Conservation (phyloP, 257 asterid species). For the Leonotis leonurus region DNA sequence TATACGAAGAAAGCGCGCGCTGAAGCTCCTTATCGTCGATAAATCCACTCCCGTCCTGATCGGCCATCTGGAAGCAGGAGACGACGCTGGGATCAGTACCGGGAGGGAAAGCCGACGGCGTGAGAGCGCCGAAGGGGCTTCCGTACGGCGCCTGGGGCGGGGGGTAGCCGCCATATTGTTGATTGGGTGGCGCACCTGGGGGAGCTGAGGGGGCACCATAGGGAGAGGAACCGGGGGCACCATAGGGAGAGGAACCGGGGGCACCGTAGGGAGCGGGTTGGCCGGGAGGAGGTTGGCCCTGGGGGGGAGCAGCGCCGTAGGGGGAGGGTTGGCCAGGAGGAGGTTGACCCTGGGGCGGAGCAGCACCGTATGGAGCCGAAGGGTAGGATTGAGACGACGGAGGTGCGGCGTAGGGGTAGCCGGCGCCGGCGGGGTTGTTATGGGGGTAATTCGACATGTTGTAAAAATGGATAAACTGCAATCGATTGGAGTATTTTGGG, state of each 20-base stretch:
- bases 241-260: constrained; percentile 26
- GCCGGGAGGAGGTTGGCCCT: constrained; percentile 22
- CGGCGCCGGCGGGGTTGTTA: constrained; percentile 42
- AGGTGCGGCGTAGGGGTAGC: constrained; percentile 41
- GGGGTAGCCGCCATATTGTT: constrained; percentile 36
- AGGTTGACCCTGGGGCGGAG: constrained; percentile 22
- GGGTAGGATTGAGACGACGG: constrained; percentile 26
- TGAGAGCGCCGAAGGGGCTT: constrained; percentile 56
- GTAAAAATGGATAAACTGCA: background rate
- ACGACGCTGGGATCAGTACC: constrained; percentile 84
- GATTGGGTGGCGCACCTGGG: constrained; percentile 41
- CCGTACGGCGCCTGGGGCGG: constrained; percentile 45
- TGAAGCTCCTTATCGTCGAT: constrained; percentile 93
- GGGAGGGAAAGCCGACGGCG: constrained; percentile 81
- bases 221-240: constrained; percentile 29
- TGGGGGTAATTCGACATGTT: constrained; percentile 67
- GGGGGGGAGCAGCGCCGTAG: constrained; percentile 20
- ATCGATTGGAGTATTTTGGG: background rate
- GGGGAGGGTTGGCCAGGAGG: constrained; percentile 20
- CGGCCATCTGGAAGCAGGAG: constrained; percentile 73
- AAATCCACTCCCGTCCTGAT: constrained; percentile 89
- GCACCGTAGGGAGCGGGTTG: constrained; percentile 30
- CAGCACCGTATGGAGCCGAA: constrained; percentile 32
- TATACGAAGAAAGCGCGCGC: constrained; percentile 60
- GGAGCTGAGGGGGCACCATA: constrained; percentile 37